Evolutionary conservation across 371 early-diverging fungal species (phyloP).

Genomic region (Mortierella sp.): DNA sequence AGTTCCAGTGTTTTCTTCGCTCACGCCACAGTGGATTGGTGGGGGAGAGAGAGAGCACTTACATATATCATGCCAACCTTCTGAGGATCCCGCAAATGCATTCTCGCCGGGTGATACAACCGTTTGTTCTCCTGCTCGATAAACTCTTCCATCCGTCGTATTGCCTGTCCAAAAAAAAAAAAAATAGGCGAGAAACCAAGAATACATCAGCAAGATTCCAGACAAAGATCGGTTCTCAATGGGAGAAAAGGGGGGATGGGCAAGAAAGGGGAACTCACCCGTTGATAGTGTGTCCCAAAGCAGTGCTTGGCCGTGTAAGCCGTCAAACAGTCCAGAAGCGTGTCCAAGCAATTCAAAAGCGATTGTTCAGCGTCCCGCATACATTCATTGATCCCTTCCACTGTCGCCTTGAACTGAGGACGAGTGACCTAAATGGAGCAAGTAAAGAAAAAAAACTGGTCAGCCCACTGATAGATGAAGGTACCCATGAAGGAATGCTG

Average conservation of each 20-base stretch:
- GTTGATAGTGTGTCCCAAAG: slow-evolving; percentile 50
- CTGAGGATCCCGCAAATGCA: slow-evolving; percentile 49
- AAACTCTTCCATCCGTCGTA: slow-evolving; percentile 32
- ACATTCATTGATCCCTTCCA: slow-evolving; percentile 43
- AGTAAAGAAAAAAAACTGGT: background rate
- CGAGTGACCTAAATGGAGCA: slow-evolving; percentile 27
- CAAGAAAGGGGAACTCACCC: slow-evolving; percentile 10
- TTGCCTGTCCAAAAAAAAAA: slow-evolving; percentile 9
- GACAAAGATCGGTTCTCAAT: background rate
- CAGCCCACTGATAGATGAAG: background rate
- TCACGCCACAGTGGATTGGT: too few relatives aligned
- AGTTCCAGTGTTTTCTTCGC: too few relatives aligned
- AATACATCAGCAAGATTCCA: background rate
- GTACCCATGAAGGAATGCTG: background rate
- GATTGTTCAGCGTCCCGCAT: slow-evolving; percentile 46
- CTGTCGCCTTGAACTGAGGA: slow-evolving; percentile 32
- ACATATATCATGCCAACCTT: slow-evolving; percentile 53
- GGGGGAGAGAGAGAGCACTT: too few relatives aligned
- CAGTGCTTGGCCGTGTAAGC: slow-evolving; percentile 53
- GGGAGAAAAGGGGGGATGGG: background rate
- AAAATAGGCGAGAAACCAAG: background rate
- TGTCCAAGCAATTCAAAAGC: slow-evolving; percentile 44
- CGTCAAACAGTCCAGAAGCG: slow-evolving; percentile 43
- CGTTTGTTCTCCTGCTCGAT: slow-evolving; percentile 36
- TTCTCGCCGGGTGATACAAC: slow-evolving; percentile 49